Conservation (phyloP, 2,329 filamentous ascomycete species). For the Sarocladium brachiariae region DNA sequence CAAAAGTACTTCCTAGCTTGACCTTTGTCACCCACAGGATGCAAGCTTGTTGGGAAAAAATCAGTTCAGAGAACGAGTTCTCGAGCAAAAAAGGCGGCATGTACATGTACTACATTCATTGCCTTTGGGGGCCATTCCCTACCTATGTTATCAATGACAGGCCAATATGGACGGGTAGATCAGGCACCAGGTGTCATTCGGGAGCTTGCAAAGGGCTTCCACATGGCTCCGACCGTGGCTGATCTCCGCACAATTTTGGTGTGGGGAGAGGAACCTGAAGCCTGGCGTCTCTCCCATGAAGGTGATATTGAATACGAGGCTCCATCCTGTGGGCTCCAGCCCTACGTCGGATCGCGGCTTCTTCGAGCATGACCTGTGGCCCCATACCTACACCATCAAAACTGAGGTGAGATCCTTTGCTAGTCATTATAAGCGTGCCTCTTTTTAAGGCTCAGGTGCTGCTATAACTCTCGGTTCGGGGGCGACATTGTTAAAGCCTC, state of each 20-base stretch:
- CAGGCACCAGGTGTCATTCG: slow-evolving; percentile 1
- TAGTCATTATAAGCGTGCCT: too few species aligned
- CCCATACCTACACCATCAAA: too few species aligned
- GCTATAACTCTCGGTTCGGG: too few species aligned
- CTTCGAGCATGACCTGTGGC: background rate
- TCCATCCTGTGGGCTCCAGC: background rate
- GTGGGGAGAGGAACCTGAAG: too few species aligned
- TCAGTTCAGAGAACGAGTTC: background rate
- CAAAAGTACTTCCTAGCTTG: background rate
- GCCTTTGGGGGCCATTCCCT: background rate
- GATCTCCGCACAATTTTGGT: too few species aligned
- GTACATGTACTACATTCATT: background rate
- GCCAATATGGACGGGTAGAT: background rate
- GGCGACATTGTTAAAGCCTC: too few species aligned
- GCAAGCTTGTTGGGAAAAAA: background rate
- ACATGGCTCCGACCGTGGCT: background rate
- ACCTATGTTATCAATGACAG: background rate
- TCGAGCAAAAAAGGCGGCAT: slow-evolving; percentile 3
- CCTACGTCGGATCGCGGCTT: background rate
- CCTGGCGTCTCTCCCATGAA: background rate
- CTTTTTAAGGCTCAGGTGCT: too few species aligned
- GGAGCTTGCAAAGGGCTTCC: background rate
- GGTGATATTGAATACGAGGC: background rate
- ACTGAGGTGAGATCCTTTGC: too few species aligned
- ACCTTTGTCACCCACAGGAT: background rate